Conservation (phyloP, 2,329 filamentous ascomycete species). For the Alternaria arborescens region DNA sequence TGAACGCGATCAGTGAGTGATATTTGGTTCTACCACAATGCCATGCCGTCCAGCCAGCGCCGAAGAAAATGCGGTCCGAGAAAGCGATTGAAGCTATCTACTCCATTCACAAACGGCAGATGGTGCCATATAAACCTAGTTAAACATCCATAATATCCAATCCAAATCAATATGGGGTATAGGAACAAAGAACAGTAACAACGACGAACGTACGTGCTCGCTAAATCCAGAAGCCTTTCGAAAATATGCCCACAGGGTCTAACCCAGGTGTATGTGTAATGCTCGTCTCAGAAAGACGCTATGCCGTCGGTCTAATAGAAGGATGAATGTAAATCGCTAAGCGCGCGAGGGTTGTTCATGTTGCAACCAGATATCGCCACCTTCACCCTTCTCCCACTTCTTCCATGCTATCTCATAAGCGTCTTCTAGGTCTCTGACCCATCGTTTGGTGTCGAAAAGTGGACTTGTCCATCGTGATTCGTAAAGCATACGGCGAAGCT, state of each 20-base stretch:
- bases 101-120: neutral
- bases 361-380: constrained; percentile 88
- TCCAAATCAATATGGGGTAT: constrained; percentile 17
- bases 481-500: constrained; percentile 83
- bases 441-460: constrained; percentile 88
- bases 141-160: constrained; percentile 6
- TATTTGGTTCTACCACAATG: neutral
- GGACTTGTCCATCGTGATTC: constrained; percentile 84
- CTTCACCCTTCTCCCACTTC: constrained; percentile 83
- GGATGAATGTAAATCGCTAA: constrained; percentile 4
- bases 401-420: constrained; percentile 91
- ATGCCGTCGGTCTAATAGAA: constrained; percentile 6
- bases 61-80: neutral
- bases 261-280: constrained; percentile 4
- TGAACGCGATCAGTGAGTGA: neutral
- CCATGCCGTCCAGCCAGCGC: neutral
- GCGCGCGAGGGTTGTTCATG: constrained; percentile 1
- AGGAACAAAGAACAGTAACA: constrained; percentile 12
- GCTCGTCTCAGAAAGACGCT: neutral
- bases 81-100: constrained; percentile 3
- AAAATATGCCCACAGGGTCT: constrained; percentile 9
- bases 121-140: neutral
- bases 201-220: constrained; percentile 8
- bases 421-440: constrained; percentile 88
- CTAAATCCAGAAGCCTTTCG: constrained; percentile 7